Evolutionary conservation across 2,329 filamentous ascomycete species (phyloP), one percentile per base, ranked within the genome.

Genomic region (Fusarium udum): DNA sequence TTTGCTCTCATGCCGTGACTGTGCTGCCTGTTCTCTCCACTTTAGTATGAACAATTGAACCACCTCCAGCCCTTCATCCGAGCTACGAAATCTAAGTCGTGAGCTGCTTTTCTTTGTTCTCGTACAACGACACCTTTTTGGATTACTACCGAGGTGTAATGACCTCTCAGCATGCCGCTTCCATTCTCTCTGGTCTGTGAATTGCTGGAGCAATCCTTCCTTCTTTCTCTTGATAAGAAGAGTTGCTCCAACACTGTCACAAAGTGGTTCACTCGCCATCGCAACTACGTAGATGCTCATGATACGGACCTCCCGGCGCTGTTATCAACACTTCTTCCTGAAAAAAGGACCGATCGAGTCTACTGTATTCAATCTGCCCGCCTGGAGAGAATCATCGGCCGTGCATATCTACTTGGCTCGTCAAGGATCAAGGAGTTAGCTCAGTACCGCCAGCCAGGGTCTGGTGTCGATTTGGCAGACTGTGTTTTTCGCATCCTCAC

Each of bases 301-400:
- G 84, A 87, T 34, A 89, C 88, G 3, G 84, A 91, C 76, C 84
- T 86, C 4, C 83, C 89, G 3, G 92, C 93, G 6, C 83, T 97
- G 4, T 84, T 97, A 1, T 95, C 93, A 3, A 91, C 92, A 6
- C 82, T 98, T 2, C 87, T 97, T 1, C 94, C 95, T 0, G 91
- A 95, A 71, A 91, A 88, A 72, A 87, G 94, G 60, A 91, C 90
- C 6, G 94, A 97, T 78, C 89, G 94, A 34, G 92, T 95, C 4
- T 97, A 95, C 79, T 88, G 86, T 42, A 85, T 97, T 3, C 89
- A 93, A 77, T 84, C 89, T 11, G 79, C 83, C 14, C 86, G 84
- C 0, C 84, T 97, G 1, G 88, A 91, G 63, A 89, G 87, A 58
- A 88, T 93, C n/a, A 86, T 97, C 22, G 88, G 87, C 7, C 88